These are phyloP conservation scores for Sporothrix luriei DNA, from an alignment of 2,329 filamentous ascomycete genomes.

Conservation along the genomic window DNA sequence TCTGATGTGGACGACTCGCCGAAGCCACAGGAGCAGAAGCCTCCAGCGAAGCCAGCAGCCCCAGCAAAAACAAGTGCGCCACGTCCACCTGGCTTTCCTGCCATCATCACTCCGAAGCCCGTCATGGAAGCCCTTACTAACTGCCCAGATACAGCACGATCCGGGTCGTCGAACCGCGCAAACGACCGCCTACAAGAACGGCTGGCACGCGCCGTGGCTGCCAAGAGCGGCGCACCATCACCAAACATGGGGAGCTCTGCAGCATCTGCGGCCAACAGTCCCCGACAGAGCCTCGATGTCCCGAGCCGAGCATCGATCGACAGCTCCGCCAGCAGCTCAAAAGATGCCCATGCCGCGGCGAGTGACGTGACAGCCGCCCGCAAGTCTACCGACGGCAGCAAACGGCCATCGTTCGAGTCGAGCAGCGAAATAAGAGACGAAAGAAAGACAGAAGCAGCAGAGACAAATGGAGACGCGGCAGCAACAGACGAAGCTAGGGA, in stretches of 20 bases:
- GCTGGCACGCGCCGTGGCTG: conserved; percentile 82
- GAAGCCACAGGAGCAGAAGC: conserved; percentile 37
- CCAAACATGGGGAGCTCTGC: conserved; percentile 50
- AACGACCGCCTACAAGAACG: conserved; percentile 88
- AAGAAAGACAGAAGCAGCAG: not conserved
- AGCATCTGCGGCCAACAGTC: conserved; percentile 49
- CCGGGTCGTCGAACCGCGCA: conserved; percentile 63
- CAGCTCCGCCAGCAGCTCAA: conserved; percentile 36
- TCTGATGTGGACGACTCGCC: conserved; percentile 69
- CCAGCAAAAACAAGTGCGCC: conserved; percentile 43
- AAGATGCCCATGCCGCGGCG: not conserved
- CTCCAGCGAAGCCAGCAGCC: conserved; percentile 38
- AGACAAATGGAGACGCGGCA: not conserved
- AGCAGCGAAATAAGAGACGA: conserved; percentile 10
- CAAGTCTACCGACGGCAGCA: conserved; percentile 34
- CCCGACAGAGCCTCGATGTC: conserved; percentile 48
- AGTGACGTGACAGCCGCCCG: conserved; percentile 17
- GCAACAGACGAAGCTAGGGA: not conserved
- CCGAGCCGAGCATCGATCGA: conserved; percentile 42
- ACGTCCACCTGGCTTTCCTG: not conserved
- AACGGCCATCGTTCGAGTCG: conserved; percentile 30
- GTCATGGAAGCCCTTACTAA: not conserved
- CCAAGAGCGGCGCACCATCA: conserved; percentile 59
- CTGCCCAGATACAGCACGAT: conserved; percentile 56
- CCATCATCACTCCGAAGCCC: not conserved